Base-by-base conservation (phyloP, 768 basidiomycete species). In the Ramaria sp. region DNA sequence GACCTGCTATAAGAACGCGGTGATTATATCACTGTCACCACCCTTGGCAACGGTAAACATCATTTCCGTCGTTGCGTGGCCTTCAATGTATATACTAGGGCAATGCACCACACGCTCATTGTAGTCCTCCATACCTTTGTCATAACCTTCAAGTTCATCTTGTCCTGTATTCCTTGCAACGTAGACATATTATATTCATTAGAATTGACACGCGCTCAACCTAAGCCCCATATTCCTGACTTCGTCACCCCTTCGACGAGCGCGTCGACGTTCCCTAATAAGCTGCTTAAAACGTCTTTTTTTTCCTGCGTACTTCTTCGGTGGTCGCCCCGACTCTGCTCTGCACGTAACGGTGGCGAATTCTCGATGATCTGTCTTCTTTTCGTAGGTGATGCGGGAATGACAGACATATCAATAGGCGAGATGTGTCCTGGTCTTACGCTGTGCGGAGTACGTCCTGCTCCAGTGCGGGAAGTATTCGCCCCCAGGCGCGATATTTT, bases 251-350 rank as follows among this genome's bases (percentile, higher is more conserved):
- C 84, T 58, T 90, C 88, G 5, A 95, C 88, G 9, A 95, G 74
- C 28, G 87, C 85, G 64, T 94, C 92, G 2, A 95, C 92, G 64
- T 95, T 94, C 3, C 89, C 91, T 42, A 95, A 67, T 80, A 92
- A 83, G 43, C 78, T 82, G 0, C 85, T 85, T 55, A 95, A 63
- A 42, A 88, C 65, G 64, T 81, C 79, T 66, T 85, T 90, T 71
- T 92, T 92, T 69, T 92, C 86, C 56, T 88, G 83, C 41, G 81
- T 89, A 39, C 58, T 62, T 36, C 41, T 81, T 85, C 60, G 75
- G 74, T 58, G 70, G 60, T 20, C 45, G 10, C 24, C 20, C 32
- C 15, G 50, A 25, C 22, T 34, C 27, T 44, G 36, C 30, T 48
- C 52, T 13, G 43, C 34, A 12, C 3, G 28, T 22, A 32, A 28